A percentile compares a stretch with the other conserved stretches of the same genome.
These are phyloP conservation scores for Geranomyces michiganensis DNA, from an alignment of 192 early-diverging fungal genomes.

Conservation along the genomic window DNA sequence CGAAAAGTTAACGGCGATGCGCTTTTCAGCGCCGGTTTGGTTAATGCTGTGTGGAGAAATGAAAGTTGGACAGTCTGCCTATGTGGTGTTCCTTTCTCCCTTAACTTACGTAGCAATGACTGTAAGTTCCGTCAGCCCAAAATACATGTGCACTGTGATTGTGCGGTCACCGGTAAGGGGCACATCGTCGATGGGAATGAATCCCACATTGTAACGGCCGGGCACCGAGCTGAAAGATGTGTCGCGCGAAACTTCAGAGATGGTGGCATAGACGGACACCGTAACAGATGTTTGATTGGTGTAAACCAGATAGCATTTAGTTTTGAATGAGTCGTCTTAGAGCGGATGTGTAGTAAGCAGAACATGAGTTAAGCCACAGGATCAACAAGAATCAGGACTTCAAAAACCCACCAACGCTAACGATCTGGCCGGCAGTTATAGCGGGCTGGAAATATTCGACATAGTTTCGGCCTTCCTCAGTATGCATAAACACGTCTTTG, in stretches of 20 bases:
- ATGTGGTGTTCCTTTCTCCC: too few relatives aligned
- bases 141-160: conserved; percentile 18
- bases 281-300: conserved; percentile 9
- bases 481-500: conserved; percentile 21
- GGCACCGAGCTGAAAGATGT: conserved; percentile 2
- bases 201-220: conserved; percentile 10
- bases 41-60: background rate
- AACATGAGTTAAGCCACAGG: too few relatives aligned
- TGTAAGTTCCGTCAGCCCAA: conserved; percentile 26
- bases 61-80: too few relatives aligned
- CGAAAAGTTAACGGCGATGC: conserved; percentile 8
- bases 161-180: conserved; percentile 19
- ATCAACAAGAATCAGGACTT: too few relatives aligned
- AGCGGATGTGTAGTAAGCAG: too few relatives aligned
- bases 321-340: conserved; percentile 22
- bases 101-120: background rate
- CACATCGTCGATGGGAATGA: conserved; percentile 3
- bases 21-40: conserved; percentile 9
- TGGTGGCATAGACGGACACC: conserved; percentile 8
- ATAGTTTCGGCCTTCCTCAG: background rate
- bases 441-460: background rate
- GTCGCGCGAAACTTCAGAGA: background rate
- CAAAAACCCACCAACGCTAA: too few relatives aligned
- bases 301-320: conserved; percentile 19
- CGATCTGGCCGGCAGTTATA: conserved; percentile 18